Base-by-base conservation (phyloP, 106 monocot species). In the Allium fistulosum region DNA sequence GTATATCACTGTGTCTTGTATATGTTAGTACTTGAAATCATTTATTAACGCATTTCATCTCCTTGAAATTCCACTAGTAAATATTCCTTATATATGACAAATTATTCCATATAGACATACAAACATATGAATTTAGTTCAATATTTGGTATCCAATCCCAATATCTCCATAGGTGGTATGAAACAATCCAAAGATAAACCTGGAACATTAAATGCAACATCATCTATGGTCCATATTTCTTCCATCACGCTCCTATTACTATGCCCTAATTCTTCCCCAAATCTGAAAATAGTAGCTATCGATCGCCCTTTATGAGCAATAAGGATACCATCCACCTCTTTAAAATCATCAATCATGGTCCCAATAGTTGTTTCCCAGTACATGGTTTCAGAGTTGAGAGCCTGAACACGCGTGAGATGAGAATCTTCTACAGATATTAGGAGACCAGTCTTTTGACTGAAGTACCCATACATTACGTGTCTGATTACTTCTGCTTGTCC, bases 351-450 rank as follows among this genome's bases (percentile, higher is more conserved):
- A 13, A 83, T 65, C 63, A 26, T 75, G 61, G 70, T 83, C 0
- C 79, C 76, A 26, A 87, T 83, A 49, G 79, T 87, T 2, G 82
- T 83, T 69, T 87, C 87, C 87, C 82, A 82, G 61, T 87, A 83
- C 4, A 77, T 17, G 48, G 80, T 72, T 4, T 77, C 79, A 13
- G 75, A 57, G 4, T 67, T 77, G 0, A 71, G 55, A 4, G 68
- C 9, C 15, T 83, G 77, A 13, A 87, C 77, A 48, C 87, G 70
- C 7, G 86, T 75, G 6, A 87, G 82, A 47, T 83, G 80, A 1
- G 87, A 80, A 69, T 87, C 87, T 57, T 87, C 87, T 11, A 87
- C 60, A 77, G 64, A 80, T 2, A 83, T 67, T 50, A 87, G 80
- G 8, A 87, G 77, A 45, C 87, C 87, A 45, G 75, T 87, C 72